Evolutionary conservation across 2,329 filamentous ascomycete species (phyloP).

Genomic region (Talaromyces sp.): DNA sequence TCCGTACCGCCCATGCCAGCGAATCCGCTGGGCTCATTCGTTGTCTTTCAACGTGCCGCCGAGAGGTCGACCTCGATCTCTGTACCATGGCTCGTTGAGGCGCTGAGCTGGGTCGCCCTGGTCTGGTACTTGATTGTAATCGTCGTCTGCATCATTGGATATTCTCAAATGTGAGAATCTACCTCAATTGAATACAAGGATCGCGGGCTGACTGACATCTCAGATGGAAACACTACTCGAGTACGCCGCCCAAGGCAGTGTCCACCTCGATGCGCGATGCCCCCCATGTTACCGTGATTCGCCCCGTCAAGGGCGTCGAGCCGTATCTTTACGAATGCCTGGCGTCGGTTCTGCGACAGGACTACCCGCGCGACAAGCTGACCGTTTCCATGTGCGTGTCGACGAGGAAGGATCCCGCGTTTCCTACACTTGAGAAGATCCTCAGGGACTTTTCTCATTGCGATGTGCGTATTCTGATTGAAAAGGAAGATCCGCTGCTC

Average conservation of each 20-base stretch:
- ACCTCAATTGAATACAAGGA: neutral
- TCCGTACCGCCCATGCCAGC: conserved; percentile 15
- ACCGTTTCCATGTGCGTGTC: conserved; percentile 81
- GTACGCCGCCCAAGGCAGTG: conserved; percentile 31
- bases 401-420: conserved; percentile 68
- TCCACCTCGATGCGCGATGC: conserved; percentile 48
- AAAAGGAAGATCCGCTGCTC: conserved; percentile 73
- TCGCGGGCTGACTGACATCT: neutral
- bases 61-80: conserved; percentile 1
- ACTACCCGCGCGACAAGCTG: conserved; percentile 71
- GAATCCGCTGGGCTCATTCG: conserved; percentile 11
- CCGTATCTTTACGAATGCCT: conserved; percentile 89
- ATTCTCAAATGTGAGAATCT: conserved; percentile 52
- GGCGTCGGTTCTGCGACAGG: conserved; percentile 75
- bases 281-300: conserved; percentile 83
- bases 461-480: conserved; percentile 70
- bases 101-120: conserved; percentile 43
- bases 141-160: conserved; percentile 55
- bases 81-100: conserved; percentile 32
- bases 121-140: conserved; percentile 55
- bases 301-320: conserved; percentile 89
- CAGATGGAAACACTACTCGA: conserved; percentile 54
- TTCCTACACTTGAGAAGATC: conserved; percentile 66
- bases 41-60: conserved; percentile 14
- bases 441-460: conserved; percentile 66